Evolutionary conservation across 345 rosid genomes (phyloP), one percentile per base, ranked within the genome.

Genomic region (Rhodomyrtus tomentosa): DNA sequence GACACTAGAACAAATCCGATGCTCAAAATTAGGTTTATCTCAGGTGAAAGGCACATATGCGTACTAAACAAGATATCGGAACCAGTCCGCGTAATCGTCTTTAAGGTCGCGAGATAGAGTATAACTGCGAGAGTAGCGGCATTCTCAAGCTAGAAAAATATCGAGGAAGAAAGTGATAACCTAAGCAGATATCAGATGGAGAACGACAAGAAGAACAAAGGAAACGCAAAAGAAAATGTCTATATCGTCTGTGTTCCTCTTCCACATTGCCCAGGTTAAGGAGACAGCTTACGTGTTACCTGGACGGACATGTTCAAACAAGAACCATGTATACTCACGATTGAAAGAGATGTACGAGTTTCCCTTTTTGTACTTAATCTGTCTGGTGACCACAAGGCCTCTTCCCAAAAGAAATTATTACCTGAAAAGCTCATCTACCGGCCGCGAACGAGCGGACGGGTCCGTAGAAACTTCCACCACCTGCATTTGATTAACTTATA

Each of bases 401-500:
- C 45, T 16, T 18, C 12, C 76, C 24, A 68, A 68, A 68, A 36
- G 45, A 36, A 18, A 68, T 40, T 36, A 32, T 84, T 89, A 96
- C 98, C 99, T 92, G 91, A 97, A 97, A 84, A 95, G 94, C 92
- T 97, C 98, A 62, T 90, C 87, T 53, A 90, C 86, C 20, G 95
- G 85, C 90, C 84, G 93, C 5, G 55, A 89, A n/a, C 95, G 93
- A 49, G 98, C 96, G 6, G 95, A 91, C 87, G 99, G 98, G 59
- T 93, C 87, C 2, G 98, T 91, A 81, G 83, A 94, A 84, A 97
- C 93, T 88, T 94, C 89, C 86, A 97, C 98, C 82, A 97, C 98
- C 99, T 97, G 85, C 53, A 72, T 62, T 52, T 84, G 49, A 84
- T 82, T 25, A n/a, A 42, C 72, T 18, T 5, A 22, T 16, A 51